phyloP scores from a whole-genome alignment of 1,139 yeast species.

The Geotrichum australiense region DNA sequence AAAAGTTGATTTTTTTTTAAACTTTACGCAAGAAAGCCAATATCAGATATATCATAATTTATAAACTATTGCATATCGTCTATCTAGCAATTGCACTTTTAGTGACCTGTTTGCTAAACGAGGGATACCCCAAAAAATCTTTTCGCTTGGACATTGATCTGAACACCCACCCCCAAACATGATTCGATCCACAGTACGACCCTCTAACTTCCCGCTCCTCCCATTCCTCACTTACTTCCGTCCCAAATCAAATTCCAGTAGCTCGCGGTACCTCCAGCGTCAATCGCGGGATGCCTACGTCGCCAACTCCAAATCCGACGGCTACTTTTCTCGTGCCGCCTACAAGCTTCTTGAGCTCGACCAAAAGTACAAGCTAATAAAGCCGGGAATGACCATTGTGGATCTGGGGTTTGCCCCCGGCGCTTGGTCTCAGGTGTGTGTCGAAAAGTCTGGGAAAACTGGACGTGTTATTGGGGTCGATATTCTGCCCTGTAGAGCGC shows the following conservation, averaged over 20 bases:
- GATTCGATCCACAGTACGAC: too few relatives aligned
- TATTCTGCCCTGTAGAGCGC: conserved; percentile 69
- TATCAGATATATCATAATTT: too few relatives aligned
- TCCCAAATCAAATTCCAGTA: conserved; percentile 42
- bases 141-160: too few relatives aligned
- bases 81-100: too few relatives aligned
- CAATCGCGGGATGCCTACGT: conserved; percentile 59
- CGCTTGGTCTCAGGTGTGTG: conserved; percentile 85
- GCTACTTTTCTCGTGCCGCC: conserved; percentile 82
- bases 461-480: conserved; percentile 84
- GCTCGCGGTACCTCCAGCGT: conserved; percentile 67
- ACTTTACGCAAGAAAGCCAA: too few relatives aligned
- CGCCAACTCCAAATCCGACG: conserved; percentile 54
- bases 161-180: too few relatives aligned
- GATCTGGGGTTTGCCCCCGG: conserved; percentile 97
- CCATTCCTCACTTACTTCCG: too few relatives aligned
- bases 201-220: too few relatives aligned
- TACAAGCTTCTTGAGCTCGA: conserved; percentile 66
- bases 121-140: too few relatives aligned
- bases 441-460: conserved; percentile 45
- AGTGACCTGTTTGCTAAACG: too few relatives aligned
- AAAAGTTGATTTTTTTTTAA: too few relatives aligned
- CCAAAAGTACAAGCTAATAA: conserved; percentile 53
- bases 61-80: too few relatives aligned
- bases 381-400: conserved; percentile 53